Base-by-base conservation (phyloP, 2,329 filamentous ascomycete species). In the Cercospora sojina region DNA sequence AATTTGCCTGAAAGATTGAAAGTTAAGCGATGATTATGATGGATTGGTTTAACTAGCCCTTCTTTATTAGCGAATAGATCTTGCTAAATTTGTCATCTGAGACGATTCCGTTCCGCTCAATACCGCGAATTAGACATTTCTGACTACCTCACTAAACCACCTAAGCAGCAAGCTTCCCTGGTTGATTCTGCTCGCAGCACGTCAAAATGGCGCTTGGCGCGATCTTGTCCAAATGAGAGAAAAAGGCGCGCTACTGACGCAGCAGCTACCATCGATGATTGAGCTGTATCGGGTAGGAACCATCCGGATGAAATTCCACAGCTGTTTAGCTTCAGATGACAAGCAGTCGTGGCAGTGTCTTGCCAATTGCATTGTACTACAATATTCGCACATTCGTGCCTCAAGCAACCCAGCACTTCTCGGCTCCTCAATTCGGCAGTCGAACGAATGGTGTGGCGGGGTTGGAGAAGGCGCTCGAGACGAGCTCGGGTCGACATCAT, bases 401-500 rank as follows among this genome's bases (percentile, higher is more conserved):
- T 12, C 7, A 47, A 47, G 13, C 58, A 49, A 60, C 58, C 13
- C 38, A 10, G 41, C 58, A 29, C 13, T 53, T 53, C 35, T 29
- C 49, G 61, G 51, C 51, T 57, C 35, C 51, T 64, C 51, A 58
- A 13, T 58, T 64, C 61, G 61, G 61, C 61, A 64, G 31, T 57
- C 61, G 49, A 51, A 31, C 43, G 18, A 57, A 57, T 13, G 53
- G 41, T 49, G 35, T 31, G 35, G 61, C 51, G 60, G 61, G 18
- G 43, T 16, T 27, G 53, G 59, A 47, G 64, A 56, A 51, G 31
- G 38, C 43, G 51, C 49, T 16, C 25, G 53, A 47, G 38, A 59
- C 59, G 58, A 55, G n/a, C n/a, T n/a, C n/a, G 59, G 51, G 62
- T 51, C n/a, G 32, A 58, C 47, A 47, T 65, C 59, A 41, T 38